phyloP scores from a whole-genome alignment of 2,329 filamentous ascomycete genomes.

The Pestalotiopsis sp. region DNA sequence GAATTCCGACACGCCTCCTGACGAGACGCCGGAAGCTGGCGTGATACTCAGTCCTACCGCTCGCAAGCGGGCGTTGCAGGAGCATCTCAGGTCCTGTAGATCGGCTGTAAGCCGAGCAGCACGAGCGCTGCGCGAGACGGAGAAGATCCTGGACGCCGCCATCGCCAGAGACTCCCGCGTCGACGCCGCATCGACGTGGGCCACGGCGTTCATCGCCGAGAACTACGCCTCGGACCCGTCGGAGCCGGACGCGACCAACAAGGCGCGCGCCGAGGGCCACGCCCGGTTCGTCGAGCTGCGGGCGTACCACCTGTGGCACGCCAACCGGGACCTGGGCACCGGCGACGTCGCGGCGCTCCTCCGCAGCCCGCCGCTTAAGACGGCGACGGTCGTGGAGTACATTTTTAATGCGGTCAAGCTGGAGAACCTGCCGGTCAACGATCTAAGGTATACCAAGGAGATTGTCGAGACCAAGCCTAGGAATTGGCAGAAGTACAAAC shows the following conservation, averaged over 20 bases:
- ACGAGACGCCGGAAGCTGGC: slow-evolving; percentile 4
- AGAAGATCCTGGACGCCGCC: background rate
- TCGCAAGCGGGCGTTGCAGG: slow-evolving; percentile 14
- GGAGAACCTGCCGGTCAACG: slow-evolving; percentile 55
- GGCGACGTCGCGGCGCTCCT: slow-evolving; percentile 55
- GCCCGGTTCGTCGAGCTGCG: slow-evolving; percentile 43
- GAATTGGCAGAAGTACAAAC: background rate
- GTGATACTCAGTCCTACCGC: slow-evolving; percentile 15
- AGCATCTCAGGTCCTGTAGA: background rate
- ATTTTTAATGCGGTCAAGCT: slow-evolving; percentile 57
- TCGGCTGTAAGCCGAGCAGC: background rate
- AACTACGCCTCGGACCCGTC: slow-evolving; percentile 19
- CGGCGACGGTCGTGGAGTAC: slow-evolving; percentile 58
- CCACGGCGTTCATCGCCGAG: slow-evolving; percentile 37
- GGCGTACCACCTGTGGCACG: slow-evolving; percentile 68
- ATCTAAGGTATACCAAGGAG: slow-evolving; percentile 45
- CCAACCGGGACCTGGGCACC: slow-evolving; percentile 50
- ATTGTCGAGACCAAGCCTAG: slow-evolving; percentile 41
- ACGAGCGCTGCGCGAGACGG: background rate
- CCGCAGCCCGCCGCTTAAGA: slow-evolving; percentile 62
- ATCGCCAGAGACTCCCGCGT: slow-evolving; percentile 43
- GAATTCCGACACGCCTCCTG: slow-evolving; percentile 11
- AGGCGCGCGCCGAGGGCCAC: background rate
- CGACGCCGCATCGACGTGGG: slow-evolving; percentile 43
- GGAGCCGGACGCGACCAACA: background rate